Evolutionary conservation across 129 eudicot genomes (phyloP), one percentile per base, ranked within the genome.

Genomic region (Pittosporum tobira): DNA sequence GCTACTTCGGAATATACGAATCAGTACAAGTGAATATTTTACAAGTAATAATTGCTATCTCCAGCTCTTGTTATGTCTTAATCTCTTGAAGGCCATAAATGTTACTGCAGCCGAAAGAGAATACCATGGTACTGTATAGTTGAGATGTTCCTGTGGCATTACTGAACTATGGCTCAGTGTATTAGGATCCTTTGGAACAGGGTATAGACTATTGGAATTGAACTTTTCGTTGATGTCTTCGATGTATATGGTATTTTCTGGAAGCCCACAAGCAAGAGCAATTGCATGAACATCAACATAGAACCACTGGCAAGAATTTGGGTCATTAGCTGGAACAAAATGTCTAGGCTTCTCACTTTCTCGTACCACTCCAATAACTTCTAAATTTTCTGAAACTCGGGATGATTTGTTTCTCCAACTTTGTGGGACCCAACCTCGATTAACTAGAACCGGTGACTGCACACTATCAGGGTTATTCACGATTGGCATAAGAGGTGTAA

Each of bases 341-440:
- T 78, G 79, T 77, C 90, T 91, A 5, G 95, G 98, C 64, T 80
- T 86, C 72, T 91, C 95, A 70, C 98, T 91, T 50, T 87, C 95
- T 55, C 98, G 89, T 52, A 83, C 66, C 23, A 91, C 98, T 52
- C 96, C 98, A 63, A 78, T 73, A 53, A 83, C 83, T 83, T 86
- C 87, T 25, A 74, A 75, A 57, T 73, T 71, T 31, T 75, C 53
- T 8, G 72, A 50, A 49, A 66, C 66, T 65, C 71, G 60, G 23
- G 73, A 26, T n/a, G 71, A 73, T 51, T 81, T 76, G 73, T 91
- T 90, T 72, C 89, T 78, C 98, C 95, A 91, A 65, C 85, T 78
- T 16, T 81, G 90, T 12, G 98, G 98, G 67, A 83, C 96, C 98
- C 96, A 91, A 62, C 98, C 98, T 76, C 98, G 78, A 77, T 91